Conservation (phyloP, 768 basidiomycete species). For the Mycena belliarum region DNA sequence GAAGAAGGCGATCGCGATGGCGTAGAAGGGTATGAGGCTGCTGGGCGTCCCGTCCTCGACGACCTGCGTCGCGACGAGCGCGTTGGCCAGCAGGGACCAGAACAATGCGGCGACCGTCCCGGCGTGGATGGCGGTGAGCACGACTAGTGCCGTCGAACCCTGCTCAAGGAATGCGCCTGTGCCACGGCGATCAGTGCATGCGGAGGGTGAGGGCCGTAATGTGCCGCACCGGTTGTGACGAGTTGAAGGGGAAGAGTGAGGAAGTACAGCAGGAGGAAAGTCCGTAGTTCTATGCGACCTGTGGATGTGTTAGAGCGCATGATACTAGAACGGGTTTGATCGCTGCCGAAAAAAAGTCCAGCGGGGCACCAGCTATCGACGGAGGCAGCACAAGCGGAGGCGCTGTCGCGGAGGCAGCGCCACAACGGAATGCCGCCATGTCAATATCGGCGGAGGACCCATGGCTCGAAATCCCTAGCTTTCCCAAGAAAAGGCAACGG, state of each 20-base stretch:
- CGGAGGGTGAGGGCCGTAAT: background rate
- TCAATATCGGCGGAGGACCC: too few relatives aligned
- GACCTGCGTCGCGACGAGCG: slow-evolving; percentile 80
- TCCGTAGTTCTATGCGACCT: slow-evolving; percentile 72
- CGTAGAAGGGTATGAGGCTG: slow-evolving; percentile 63
- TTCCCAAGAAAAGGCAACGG: too few relatives aligned
- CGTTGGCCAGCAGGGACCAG: slow-evolving; percentile 78
- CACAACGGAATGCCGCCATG: too few relatives aligned
- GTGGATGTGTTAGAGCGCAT: slow-evolving; percentile 2
- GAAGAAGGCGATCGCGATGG: slow-evolving; percentile 61
- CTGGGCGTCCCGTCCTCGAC: slow-evolving; percentile 88
- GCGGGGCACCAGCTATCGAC: too few relatives aligned
- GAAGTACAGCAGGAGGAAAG: slow-evolving; percentile 66
- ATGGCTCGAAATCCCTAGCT: too few relatives aligned
- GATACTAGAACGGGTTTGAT: too few relatives aligned
- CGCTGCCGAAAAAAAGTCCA: too few relatives aligned
- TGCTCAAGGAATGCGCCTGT: slow-evolving; percentile 73
- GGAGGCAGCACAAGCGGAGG: too few relatives aligned
- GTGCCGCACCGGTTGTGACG: slow-evolving; percentile 51
- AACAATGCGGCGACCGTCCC: slow-evolving; percentile 77
- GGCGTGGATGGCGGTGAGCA: slow-evolving; percentile 76
- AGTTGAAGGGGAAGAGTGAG: slow-evolving; percentile 79
- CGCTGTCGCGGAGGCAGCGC: background rate
- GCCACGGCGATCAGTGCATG: background rate
- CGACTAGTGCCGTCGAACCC: slow-evolving; percentile 68